phyloP scores from a whole-genome alignment of 192 early-diverging fungal species.

The Helicostylum pulchrum region DNA sequence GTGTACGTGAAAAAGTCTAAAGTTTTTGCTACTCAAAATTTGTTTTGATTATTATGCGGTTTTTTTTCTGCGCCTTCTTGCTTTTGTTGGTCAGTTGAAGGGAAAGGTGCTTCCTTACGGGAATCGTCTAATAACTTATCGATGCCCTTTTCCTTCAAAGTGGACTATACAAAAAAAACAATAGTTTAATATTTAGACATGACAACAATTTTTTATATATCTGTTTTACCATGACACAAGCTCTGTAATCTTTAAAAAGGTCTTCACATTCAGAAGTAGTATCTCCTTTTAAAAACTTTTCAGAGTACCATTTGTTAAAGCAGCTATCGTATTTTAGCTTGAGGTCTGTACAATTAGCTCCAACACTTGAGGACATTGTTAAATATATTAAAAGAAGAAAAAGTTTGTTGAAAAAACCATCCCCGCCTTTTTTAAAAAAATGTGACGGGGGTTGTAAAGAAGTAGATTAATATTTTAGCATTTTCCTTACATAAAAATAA shows the following conservation, averaged over 20 bases:
- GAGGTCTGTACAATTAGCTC: conserved; percentile 69
- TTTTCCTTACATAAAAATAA: no score
- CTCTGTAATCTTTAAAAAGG: conserved; percentile 79
- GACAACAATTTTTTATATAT: neutral
- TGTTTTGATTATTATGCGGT: neutral
- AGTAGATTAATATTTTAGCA: no score
- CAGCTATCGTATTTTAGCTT: conserved; percentile 88
- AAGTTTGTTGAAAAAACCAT: no score
- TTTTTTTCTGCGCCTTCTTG: neutral
- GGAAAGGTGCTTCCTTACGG: conserved; percentile 71
- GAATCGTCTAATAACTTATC: conserved; percentile 84
- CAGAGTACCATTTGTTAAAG: conserved; percentile 96
- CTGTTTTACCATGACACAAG: conserved; percentile 73
- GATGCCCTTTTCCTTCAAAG: conserved; percentile 79
- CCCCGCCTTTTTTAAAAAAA: no score
- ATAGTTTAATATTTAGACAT: neutral
- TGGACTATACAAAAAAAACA: conserved; percentile 41
- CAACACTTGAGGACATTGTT: conserved; percentile 58
- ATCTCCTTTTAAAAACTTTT: conserved; percentile 89
- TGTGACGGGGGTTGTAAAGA: no score
- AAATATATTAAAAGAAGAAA: no score
- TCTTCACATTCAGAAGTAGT: conserved; percentile 76
- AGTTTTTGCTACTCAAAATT: neutral
- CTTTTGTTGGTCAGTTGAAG: conserved; percentile 13
- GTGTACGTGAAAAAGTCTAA: neutral